Conservation (phyloP, 169 alveolate genomes). For the Plasmodium adleri region DNA sequence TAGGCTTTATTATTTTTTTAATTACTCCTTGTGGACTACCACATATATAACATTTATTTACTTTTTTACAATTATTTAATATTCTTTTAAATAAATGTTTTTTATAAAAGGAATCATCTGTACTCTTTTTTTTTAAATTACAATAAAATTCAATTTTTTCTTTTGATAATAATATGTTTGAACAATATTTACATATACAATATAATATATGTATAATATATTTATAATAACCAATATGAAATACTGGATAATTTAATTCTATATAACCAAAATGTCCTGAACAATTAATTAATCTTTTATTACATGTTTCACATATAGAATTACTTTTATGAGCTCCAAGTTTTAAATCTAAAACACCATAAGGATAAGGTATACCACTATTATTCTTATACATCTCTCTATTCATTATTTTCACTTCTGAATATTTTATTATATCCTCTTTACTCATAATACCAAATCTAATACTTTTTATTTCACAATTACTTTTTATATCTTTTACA, state of each 20-base stretch:
- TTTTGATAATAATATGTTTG: slow-evolving; percentile 88
- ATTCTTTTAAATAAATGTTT: slow-evolving; percentile 86
- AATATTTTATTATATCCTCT: slow-evolving; percentile 83
- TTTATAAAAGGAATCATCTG: slow-evolving; percentile 84
- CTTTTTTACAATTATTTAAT: slow-evolving; percentile 89
- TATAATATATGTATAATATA: slow-evolving; percentile 92
- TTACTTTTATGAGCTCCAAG: slow-evolving; percentile 83
- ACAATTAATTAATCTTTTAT: slow-evolving; percentile 91
- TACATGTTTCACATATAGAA: slow-evolving; percentile 93
- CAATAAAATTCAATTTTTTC: slow-evolving; percentile 87
- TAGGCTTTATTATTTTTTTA: slow-evolving; percentile 88
- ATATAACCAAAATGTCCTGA: slow-evolving; percentile 99
- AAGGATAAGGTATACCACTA: slow-evolving; percentile 85
- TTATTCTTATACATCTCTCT: slow-evolving; percentile 85
- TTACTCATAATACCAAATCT: slow-evolving; percentile 88
- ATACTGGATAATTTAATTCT: slow-evolving; percentile 96
- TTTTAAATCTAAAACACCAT: slow-evolving; percentile 87
- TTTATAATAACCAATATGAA: slow-evolving; percentile 98
- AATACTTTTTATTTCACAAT: slow-evolving; percentile 84
- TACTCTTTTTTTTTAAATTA: slow-evolving; percentile 80
- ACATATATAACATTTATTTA: slow-evolving; percentile 88
- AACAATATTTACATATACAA: slow-evolving; percentile 95
- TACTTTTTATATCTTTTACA: slow-evolving; percentile 46
- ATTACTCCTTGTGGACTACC: slow-evolving; percentile 90
- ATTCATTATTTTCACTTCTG: slow-evolving; percentile 84